These are phyloP conservation scores for Wallacemonas sp. DNA, from an alignment of 208 protist genomes.

Conservation along the genomic window DNA sequence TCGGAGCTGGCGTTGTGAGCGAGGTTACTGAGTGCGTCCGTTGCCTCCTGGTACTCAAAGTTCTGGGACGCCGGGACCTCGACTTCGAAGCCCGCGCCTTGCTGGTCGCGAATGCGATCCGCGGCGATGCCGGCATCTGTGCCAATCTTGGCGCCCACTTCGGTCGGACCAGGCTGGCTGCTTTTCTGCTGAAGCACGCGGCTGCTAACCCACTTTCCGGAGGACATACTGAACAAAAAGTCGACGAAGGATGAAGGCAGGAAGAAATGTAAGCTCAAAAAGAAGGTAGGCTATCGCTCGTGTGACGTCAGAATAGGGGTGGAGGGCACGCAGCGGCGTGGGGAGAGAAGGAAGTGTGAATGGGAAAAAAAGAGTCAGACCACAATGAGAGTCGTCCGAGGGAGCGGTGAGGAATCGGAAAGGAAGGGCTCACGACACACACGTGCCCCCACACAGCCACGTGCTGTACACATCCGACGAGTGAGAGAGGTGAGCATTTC, in stretches of 20 bases:
- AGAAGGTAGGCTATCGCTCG: neutral
- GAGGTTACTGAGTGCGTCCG: slow-evolving; percentile 84
- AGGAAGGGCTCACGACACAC: too few species aligned
- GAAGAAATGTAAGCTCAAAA: neutral
- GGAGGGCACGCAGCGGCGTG: too few species aligned
- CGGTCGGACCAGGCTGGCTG: slow-evolving; percentile 4
- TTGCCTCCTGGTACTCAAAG: slow-evolving; percentile 82
- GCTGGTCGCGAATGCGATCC: slow-evolving; percentile 33
- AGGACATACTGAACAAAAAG: slow-evolving; percentile 9
- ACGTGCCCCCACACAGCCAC: too few species aligned
- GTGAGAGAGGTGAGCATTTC: too few species aligned
- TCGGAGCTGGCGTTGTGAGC: slow-evolving; percentile 51
- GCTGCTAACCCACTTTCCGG: slow-evolving; percentile 30
- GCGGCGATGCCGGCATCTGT: slow-evolving; percentile 54
- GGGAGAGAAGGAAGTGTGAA: too few species aligned
- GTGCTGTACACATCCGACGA: too few species aligned
- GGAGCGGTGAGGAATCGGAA: too few species aligned
- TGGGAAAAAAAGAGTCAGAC: neutral
- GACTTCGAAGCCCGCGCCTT: slow-evolving; percentile 19
- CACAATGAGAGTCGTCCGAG: too few species aligned
- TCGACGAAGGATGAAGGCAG: neutral
- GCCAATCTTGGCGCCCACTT: slow-evolving; percentile 36
- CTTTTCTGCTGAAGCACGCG: slow-evolving; percentile 19
- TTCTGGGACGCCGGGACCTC: slow-evolving; percentile 44
- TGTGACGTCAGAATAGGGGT: neutral